Evolutionary conservation across 306 rosid genomes (phyloP).

Genomic region (Pyrus bretschneideri): DNA sequence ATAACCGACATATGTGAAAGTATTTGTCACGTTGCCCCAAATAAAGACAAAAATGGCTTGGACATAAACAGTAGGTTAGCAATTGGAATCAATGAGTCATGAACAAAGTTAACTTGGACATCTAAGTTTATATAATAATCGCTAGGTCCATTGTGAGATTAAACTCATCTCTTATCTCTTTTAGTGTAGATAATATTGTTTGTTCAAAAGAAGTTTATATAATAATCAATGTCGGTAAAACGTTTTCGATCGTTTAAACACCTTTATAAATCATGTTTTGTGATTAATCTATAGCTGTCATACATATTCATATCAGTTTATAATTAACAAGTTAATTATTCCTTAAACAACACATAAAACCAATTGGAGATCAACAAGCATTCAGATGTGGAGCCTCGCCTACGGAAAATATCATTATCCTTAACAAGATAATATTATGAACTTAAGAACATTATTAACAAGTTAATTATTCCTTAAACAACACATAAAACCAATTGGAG

Average conservation of each 20-base stretch:
- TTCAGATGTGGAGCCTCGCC: neutral
- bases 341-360: neutral
- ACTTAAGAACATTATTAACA: neutral
- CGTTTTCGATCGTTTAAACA: neutral
- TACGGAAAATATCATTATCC: neutral
- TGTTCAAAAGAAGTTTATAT: neutral
- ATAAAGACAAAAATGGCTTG: neutral
- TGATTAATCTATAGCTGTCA: neutral
- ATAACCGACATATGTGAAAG: neutral
- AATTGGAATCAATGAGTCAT: neutral
- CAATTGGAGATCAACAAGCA: neutral
- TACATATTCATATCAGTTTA: neutral
- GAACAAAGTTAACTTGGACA: neutral
- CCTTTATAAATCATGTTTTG: neutral
- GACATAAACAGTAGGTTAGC: neutral
- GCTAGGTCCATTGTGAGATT: no score
- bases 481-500: neutral
- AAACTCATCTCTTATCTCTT: no score
- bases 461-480: neutral
- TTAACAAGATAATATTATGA: neutral
- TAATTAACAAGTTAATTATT: neutral
- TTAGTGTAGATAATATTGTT: no score
- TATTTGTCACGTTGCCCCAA: fast-evolving
- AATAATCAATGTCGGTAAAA: neutral
- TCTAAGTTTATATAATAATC: neutral